Evolutionary conservation across 495 filamentous ascomycete genomes (phyloP), one percentile per base, ranked within the genome.

Genomic region (Penicillium tannophilum): DNA sequence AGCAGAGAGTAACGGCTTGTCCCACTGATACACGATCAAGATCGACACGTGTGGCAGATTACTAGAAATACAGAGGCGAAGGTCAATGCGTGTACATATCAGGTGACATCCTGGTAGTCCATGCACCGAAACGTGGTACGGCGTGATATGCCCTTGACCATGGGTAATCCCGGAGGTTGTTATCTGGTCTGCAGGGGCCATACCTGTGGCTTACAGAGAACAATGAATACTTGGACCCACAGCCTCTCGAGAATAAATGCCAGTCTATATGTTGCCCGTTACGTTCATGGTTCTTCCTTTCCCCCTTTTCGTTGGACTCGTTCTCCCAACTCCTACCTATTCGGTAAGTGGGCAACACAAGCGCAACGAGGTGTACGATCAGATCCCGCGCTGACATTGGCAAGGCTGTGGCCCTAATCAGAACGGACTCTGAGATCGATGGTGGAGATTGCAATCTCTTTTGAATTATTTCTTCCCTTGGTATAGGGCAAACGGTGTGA

Each of bases 121-220:
- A 57, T 64, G 66, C 63, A 69, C 58, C 56, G 66, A 69, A 67
- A 69, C 66, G 67, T 69, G 67, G 62, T 64, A 69, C 67, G 64
- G 54, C 52, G 53, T 69, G 66, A 68, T 66, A 66, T 66, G 63
- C 51, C 39, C 59, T 56, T 45, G 55, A 30, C 51, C 60, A 58
- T 60, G 60, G 63, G 56, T 60, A 45, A 65, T 62, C 59, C 63
- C 56, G 54, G 19, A 53, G 20, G 14, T 65, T 65, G 28, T n/a
- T 45, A 62, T 62, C 57, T 48, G 63, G 59, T 55, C 63, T 65
- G 56, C 59, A 65, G 59, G 56, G 20, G 30, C 14, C 16, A 41
- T 4, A 28, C 28, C 28, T 28, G 28, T 28, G 28, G 28, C 28
- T 28, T 28, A 28, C 28, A 28, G 28, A 28, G 28, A 28, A 28